Percentiles rank a stretch among this genome's conserved stretches.
phyloP scores from a whole-genome alignment of 352 stramenopile genomes.

The Phytophthora litchii region DNA sequence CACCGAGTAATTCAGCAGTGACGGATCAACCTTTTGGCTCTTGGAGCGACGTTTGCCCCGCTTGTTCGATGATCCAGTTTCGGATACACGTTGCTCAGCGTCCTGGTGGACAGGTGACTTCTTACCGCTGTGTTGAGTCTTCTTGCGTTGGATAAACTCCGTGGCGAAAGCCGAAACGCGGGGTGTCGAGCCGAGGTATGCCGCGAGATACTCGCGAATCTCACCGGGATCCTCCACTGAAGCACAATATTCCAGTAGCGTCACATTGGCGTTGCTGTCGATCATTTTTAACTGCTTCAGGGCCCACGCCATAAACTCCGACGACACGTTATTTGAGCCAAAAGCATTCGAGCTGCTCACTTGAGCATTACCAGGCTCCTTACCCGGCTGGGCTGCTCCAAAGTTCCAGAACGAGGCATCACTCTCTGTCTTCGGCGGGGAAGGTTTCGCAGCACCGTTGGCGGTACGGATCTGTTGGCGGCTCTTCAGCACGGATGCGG shows the following conservation, averaged over 20 bases:
- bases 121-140: constrained; percentile 55
- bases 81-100: constrained; percentile 28
- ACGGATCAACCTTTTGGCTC: constrained; percentile 75
- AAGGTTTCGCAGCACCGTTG: constrained; percentile 42
- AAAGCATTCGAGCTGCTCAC: constrained; percentile 50
- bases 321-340: constrained; percentile 51
- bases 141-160: constrained; percentile 96
- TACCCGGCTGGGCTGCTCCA: constrained; percentile 46
- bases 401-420: constrained; percentile 90
- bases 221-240: constrained; percentile 94
- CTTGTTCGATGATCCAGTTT: constrained; percentile 57
- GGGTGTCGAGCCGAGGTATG: constrained; percentile 95
- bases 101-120: constrained; percentile 37
- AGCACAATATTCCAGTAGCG: constrained; percentile 94
- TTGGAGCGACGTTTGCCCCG: constrained; percentile 62
- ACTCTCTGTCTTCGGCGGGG: constrained; percentile 52
- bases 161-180: constrained; percentile 97
- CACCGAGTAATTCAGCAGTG: constrained; percentile 75
- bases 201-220: constrained; percentile 96
- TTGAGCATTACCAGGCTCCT: constrained; percentile 19
- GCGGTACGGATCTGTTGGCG: constrained; percentile 56
- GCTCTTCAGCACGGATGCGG: constrained; percentile 84
- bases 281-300: constrained; percentile 83
- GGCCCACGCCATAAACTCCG: constrained; percentile 83
- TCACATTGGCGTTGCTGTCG: constrained; percentile 77